Base-by-base conservation (phyloP, 805 yeast genomes). In the Metschnikowia drakensbergensis region DNA sequence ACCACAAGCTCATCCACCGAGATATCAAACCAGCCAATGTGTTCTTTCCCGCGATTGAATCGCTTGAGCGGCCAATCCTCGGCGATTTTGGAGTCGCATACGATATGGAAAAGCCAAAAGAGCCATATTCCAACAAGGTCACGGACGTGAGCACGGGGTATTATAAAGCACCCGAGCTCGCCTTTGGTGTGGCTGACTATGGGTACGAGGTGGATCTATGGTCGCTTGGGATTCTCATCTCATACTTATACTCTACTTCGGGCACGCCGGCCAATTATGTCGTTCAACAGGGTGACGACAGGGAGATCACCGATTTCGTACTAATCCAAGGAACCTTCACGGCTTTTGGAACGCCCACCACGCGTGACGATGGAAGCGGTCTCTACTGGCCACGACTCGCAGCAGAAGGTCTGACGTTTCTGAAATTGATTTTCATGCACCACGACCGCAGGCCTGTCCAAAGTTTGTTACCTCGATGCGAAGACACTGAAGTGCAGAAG, bases 161-260 rank as follows among this genome's bases (percentile, higher is more conserved):
- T 31, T 88, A 80, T 65, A 82, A 85, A 51, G 83, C 94, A 0
- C 92, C 95, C 0, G 96, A 88, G 58, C 65, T 85, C 41, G 68
- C 87, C 37, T 75, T 86, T 44, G 86, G 88, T 0, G 65, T 77
- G n/a, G 52, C 69, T 1, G 69, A 72, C 50, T 88, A 88, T 58
- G 66, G 75, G 2, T 62, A 59, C 33, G 80, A 74, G 35, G 69
- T 87, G 6, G 96, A 88, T 57, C 69, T 86, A 11, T 88, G 96
- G 96, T 69, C 86, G 1, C 61, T 80, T 17, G 95, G 88, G 0
- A 76, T 88, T 8, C 58, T 86, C 2, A 56, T 83, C 42, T 79
- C 83, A n/a, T 62, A 76, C 39, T 54, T 88, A 29, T 75, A 76
- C 53, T 68, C 74, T 23, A 29, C 37, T 4, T 47, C 57, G 29